Percentiles rank a stretch among this genome's conserved stretches.
Conservation (phyloP, 164 flowering plant genomes). For the Nymphaea thermarum region DNA sequence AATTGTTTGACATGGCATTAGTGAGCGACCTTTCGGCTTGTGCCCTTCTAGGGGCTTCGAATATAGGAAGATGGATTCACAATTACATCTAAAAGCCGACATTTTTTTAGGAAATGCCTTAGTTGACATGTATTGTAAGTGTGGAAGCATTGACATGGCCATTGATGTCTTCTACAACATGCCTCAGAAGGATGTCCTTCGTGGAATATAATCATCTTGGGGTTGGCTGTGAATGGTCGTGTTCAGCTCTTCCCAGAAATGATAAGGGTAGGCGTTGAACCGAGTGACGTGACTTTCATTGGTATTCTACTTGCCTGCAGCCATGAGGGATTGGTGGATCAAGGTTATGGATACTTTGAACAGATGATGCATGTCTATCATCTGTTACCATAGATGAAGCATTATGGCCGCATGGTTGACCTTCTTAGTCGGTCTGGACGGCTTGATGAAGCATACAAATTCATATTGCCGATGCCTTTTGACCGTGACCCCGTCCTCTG, state of each 20-base stretch:
- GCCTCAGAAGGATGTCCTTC: slow-evolving; percentile 44
- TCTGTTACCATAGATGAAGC: slow-evolving; percentile 53
- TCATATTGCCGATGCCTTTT: slow-evolving; percentile 39
- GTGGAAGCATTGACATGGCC: slow-evolving; percentile 45
- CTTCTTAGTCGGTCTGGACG: slow-evolving; percentile 53
- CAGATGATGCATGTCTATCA: slow-evolving; percentile 38
- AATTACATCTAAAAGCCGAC: slow-evolving; percentile 39
- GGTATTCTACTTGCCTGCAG: slow-evolving; percentile 59
- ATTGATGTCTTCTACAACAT: slow-evolving; percentile 40
- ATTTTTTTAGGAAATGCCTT: slow-evolving; percentile 50
- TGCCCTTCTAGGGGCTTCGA: slow-evolving; percentile 53
- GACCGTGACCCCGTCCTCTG: slow-evolving; percentile 41
- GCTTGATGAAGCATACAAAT: slow-evolving; percentile 39
- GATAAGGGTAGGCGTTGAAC: slow-evolving; percentile 35
- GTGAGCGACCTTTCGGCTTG: slow-evolving; percentile 63
- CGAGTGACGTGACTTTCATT: slow-evolving; percentile 49
- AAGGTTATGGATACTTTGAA: slow-evolving; percentile 41
- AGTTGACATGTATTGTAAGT: slow-evolving; percentile 76
- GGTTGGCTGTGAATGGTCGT: slow-evolving; percentile 59
- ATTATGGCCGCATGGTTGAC: slow-evolving; percentile 70
- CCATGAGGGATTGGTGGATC: slow-evolving; percentile 54
- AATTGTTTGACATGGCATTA: slow-evolving; percentile 57
- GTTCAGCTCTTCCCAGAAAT: slow-evolving; percentile 44
- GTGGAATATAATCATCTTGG: slow-evolving; percentile 60
- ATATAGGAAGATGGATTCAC: slow-evolving; percentile 40